Base-by-base conservation (phyloP, 2,329 filamentous ascomycete species). In the Verticillium tricorpus region DNA sequence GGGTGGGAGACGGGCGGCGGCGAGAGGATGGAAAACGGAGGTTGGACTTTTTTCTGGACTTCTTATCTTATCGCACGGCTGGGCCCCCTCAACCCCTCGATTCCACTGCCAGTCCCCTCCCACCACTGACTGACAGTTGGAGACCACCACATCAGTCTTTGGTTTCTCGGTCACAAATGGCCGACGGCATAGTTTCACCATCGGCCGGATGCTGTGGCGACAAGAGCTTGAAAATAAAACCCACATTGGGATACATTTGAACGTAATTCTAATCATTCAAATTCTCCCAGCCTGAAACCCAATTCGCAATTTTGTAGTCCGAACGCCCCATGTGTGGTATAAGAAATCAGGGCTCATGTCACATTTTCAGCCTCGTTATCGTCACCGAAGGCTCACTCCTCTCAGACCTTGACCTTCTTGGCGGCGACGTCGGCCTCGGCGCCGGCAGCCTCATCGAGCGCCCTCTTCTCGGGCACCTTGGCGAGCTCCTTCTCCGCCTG, bases 401-500 rank as follows among this genome's bases (percentile, higher is more conserved):
- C 19, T 63, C 63, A 64, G 59, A 62, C 63, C 61, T 64, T 64
- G 59, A 63, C 54, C 60, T 65, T 65, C 62, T 65, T 65, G 37
- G 64, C 57, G 54, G 60, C 62, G 25, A 62, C 62, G 39, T 64
- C 64, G 56, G 58, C 64, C n/a, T 60, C 64, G 45, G 60, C 64
- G n/a, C n/a, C 19, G 14, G 45, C 45, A n/a, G 45, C 9, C 40
- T 64, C 60, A 34, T 65, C 62, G 60, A 64, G 50, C 17, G 64
- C 62, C 62, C 64, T 62, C 64, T 65, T 65, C 62, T 65, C 62
- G 28, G 62, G 60, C 62, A 62, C 62, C 60, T 58, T 57, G 58
- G 62, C 60, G 60, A 65, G 62, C 60, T 64, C 70, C 56, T 52
- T 62, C 61, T 65, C 62, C 58, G 64, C 64, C 62, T 62, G 56